These are phyloP conservation scores for Adansonia rubrostipa DNA, from an alignment of 441 rosid species.

Conservation along the genomic window DNA sequence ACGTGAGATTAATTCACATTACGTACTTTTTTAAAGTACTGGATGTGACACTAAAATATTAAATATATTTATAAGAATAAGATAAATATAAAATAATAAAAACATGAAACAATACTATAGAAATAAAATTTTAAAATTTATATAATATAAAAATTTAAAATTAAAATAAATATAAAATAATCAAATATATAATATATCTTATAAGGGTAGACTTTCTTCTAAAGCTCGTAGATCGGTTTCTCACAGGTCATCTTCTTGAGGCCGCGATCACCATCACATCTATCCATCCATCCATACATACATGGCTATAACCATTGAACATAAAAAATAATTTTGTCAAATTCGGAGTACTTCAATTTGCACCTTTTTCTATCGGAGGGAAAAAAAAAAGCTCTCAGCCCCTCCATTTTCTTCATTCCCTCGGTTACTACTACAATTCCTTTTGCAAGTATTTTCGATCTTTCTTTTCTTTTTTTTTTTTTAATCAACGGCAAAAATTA, in stretches of 20 bases:
- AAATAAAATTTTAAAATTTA: too few species aligned
- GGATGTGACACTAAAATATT: too few species aligned
- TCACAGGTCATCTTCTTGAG: not conserved
- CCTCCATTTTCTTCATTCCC: not conserved
- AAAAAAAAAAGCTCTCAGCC: too few species aligned
- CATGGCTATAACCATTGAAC: not conserved
- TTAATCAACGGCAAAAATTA: slow-evolving; percentile 17
- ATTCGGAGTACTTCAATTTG: not conserved
- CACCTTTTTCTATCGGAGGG: too few species aligned
- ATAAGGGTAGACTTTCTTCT: not conserved
- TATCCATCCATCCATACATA: not conserved
- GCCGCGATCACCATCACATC: not conserved
- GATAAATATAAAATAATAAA: too few species aligned
- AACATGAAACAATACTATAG: too few species aligned
- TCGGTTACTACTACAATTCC: slow-evolving; percentile 12
- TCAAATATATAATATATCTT: too few species aligned
- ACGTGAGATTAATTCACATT: too few species aligned
- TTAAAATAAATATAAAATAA: too few species aligned
- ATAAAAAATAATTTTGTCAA: not conserved
- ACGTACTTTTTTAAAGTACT: too few species aligned
- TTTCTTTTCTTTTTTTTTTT: slow-evolving; percentile 3
- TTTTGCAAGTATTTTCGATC: not conserved
- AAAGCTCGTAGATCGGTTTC: not conserved
- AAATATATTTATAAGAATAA: too few species aligned
- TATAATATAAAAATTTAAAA: too few species aligned